Base-by-base conservation (phyloP, 139 green algal genomes). In the Chlamydomonas incerta region DNA sequence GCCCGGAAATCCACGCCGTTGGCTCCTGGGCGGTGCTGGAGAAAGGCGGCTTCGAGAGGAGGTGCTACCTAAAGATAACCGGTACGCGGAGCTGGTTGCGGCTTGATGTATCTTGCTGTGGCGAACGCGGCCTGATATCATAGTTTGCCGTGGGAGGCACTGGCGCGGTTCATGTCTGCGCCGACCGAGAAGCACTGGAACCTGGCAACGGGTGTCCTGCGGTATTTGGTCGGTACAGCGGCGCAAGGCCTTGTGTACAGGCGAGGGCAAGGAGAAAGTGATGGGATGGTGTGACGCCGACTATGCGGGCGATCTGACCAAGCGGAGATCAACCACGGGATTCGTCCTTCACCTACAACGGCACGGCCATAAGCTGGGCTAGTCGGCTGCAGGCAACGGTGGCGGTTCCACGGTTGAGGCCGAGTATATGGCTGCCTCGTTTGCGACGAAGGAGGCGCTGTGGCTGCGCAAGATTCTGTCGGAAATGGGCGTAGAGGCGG, bases 261-360 rank as follows among this genome's bases (percentile, higher is more conserved):
- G 26, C 13, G 50, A 23, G 62, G 31, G 31, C 3, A 1, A 33
- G 20, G 9, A 20, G 55, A n/a, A 17, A 2, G 52, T 94, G 20
- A 28, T 66, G 20, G 89, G 91, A 57, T 95, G 89, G 67, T 87
- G 63, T 57, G 90, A 95, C 66, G 68, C 92, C 13, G 86, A 93
- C 70, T 93, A 87, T 67, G 90, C 79, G 13, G 85, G 84, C 31
- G 82, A 91, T 31, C 3, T 86, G 0, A 74, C 89, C 52, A 90
- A 60, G 0, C 58, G 89, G 1, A 65, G 72, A 3, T 91, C 77
- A 46, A 93, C 34, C 20, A 74, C 68, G 20, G 68, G 68, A 34
- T 74, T 34, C 35, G 34, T 74, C n/a, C 23, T 74, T 74, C 34
- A 29, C 28, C 11, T 15, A 33, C 10, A 55, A 55, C 35, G 68